Conservation (phyloP, 1,139 yeast genomes). For the Suhomyces bolitotheri region DNA sequence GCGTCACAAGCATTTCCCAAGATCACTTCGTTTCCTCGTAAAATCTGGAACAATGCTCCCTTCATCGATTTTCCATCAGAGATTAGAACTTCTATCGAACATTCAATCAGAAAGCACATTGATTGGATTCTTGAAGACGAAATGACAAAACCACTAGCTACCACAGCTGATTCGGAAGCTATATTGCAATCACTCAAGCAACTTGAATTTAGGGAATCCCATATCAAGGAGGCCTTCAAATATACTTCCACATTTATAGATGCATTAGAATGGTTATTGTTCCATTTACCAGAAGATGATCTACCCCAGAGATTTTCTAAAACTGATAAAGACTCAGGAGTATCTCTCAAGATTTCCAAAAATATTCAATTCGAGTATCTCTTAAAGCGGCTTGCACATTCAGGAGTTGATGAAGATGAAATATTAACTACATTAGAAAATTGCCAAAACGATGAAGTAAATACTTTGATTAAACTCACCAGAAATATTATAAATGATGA, state of each 20-base stretch:
- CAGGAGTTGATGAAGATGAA: conserved; percentile 72
- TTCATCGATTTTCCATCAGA: conserved; percentile 52
- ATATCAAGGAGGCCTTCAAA: conserved; percentile 68
- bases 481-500: conserved; percentile 22
- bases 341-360: conserved; percentile 50
- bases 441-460: conserved; percentile 46
- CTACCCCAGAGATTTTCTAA: conserved; percentile 61
- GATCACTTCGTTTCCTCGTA: conserved; percentile 49
- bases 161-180: neutral
- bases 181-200: conserved; percentile 26
- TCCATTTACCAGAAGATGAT: conserved; percentile 93
- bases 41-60: conserved; percentile 67
- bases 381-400: conserved; percentile 56
- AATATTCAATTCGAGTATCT: conserved; percentile 39
- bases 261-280: conserved; percentile 77
- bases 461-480: conserved; percentile 55
- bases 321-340: conserved; percentile 46
- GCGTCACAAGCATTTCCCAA: conserved; percentile 3
- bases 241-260: conserved; percentile 56
- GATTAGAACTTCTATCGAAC: conserved; percentile 54
- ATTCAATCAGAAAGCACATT: conserved; percentile 52
- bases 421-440: conserved; percentile 50
- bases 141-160: conserved; percentile 2
- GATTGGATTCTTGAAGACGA: conserved; percentile 46
- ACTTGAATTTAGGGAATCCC: conserved; percentile 70